Evolutionary conservation across 345 rosid species (phyloP).

Genomic region (Jatropha curcas): DNA sequence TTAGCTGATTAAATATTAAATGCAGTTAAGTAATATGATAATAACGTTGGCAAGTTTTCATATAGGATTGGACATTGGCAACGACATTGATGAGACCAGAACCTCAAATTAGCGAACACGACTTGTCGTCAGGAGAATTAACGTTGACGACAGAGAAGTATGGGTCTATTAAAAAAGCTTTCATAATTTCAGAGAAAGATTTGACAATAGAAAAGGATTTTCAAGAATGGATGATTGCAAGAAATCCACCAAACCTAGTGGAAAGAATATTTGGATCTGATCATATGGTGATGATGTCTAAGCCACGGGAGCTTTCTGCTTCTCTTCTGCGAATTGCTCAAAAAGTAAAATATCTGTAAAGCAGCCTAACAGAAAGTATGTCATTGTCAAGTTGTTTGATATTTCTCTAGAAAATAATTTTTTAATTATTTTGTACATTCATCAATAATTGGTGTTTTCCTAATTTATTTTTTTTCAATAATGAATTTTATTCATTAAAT

Average conservation of each 20-base stretch:
- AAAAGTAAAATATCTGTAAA: not conserved
- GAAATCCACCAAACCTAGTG: constrained; percentile 51
- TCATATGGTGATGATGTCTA: constrained; percentile 61
- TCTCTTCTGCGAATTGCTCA: constrained; percentile 30
- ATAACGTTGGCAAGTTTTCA: not conserved
- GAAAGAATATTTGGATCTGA: constrained; percentile 43
- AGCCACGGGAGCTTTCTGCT: constrained; percentile 30
- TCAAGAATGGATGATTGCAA: constrained; percentile 43
- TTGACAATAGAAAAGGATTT: constrained; percentile 21
- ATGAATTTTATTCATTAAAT: too few species aligned
- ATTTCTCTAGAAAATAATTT: too few species aligned
- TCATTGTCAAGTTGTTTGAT: too few species aligned
- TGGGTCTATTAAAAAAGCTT: constrained; percentile 49
- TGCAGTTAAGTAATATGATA: too few species aligned
- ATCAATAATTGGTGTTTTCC: too few species aligned
- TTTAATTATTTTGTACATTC: too few species aligned
- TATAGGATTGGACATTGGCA: constrained; percentile 55
- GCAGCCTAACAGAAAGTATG: too few species aligned
- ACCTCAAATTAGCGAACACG: constrained; percentile 37
- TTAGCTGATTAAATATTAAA: too few species aligned
- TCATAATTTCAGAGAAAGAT: constrained; percentile 43
- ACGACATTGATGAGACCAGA: constrained; percentile 41
- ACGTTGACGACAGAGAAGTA: constrained; percentile 37
- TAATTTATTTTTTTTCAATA: too few species aligned
- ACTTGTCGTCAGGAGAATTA: constrained; percentile 34